Evolutionary conservation across 805 yeast genomes (phyloP).

Genomic region (Teunomyces kruisii): DNA sequence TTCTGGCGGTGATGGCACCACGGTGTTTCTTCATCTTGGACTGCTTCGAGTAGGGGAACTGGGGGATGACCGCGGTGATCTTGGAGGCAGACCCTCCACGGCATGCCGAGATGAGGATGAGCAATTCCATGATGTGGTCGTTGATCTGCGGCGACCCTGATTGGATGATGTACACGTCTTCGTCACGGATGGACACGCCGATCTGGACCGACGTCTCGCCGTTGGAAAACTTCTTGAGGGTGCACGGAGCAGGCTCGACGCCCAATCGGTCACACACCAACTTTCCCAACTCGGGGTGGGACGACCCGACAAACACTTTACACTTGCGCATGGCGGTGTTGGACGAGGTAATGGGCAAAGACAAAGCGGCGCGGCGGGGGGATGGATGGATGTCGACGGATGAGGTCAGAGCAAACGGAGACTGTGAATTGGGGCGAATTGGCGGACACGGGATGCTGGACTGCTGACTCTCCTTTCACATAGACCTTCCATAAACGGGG

Average conservation of each 20-base stretch:
- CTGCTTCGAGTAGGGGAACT: conserved; percentile 96
- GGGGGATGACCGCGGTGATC: conserved; percentile 95
- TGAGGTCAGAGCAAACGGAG: background rate
- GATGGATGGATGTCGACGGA: too few relatives aligned
- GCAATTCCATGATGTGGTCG: conserved; percentile 94
- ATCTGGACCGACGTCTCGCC: conserved; percentile 97
- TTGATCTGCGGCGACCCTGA: conserved; percentile 85
- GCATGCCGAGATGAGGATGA: conserved; percentile 92
- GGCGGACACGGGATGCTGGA: background rate
- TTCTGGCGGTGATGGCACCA: conserved; percentile 97
- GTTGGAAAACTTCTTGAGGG: conserved; percentile 88
- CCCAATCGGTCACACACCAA: conserved; percentile 90
- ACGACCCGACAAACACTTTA: conserved; percentile 92
- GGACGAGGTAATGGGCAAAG: background rate
- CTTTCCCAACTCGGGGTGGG: conserved; percentile 93
- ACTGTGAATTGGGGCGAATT: background rate
- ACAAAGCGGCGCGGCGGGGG: background rate
- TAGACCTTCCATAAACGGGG: conserved; percentile 3
- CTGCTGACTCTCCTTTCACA: conserved; percentile 2
- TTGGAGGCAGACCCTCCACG: conserved; percentile 98
- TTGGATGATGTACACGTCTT: conserved; percentile 90
- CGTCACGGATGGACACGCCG: conserved; percentile 93
- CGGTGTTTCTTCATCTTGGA: conserved; percentile 98
- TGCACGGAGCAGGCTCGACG: conserved; percentile 90
- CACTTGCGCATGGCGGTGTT: conserved; percentile 79